These are phyloP conservation scores for Trametes punicea DNA, from an alignment of 768 basidiomycete genomes.

Conservation along the genomic window DNA sequence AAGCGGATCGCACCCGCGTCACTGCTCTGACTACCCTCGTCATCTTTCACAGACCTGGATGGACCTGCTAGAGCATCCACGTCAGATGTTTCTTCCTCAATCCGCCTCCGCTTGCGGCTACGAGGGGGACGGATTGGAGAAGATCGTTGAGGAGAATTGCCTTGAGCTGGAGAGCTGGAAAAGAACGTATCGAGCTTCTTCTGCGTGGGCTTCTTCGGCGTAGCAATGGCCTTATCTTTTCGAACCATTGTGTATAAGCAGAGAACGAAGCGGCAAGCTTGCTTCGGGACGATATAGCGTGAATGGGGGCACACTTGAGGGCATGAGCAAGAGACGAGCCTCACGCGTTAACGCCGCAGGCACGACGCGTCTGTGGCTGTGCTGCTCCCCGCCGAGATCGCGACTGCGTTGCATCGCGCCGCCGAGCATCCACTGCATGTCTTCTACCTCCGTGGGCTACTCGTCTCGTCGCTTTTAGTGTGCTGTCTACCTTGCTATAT, in stretches of 20 bases:
- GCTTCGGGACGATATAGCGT: too few relatives aligned
- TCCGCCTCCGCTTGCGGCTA: not conserved
- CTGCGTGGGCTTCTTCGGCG: slow-evolving; percentile 38
- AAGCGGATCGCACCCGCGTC: slow-evolving; percentile 53
- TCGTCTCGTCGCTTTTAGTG: too few relatives aligned
- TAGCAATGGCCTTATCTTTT: slow-evolving; percentile 15
- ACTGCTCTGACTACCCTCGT: slow-evolving; percentile 34
- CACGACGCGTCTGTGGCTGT: slow-evolving; percentile 18
- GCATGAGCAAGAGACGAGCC: not conserved
- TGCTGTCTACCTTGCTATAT: too few relatives aligned
- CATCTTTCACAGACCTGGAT: slow-evolving; percentile 2
- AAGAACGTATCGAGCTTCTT: slow-evolving; percentile 40
- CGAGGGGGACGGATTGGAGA: not conserved
- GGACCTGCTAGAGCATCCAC: not conserved
- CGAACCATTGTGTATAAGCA: slow-evolving; percentile 19
- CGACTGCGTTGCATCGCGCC: not conserved
- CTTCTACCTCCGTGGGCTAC: too few relatives aligned
- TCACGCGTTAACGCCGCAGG: not conserved
- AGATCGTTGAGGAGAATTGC: not conserved
- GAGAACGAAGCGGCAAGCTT: too few relatives aligned
- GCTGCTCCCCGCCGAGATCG: not conserved
- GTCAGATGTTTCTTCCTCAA: not conserved
- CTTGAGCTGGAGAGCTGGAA: slow-evolving; percentile 28
- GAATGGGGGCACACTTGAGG: too few relatives aligned
- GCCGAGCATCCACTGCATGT: too few relatives aligned